Evolutionary conservation across 1,284 basidiomycete genomes (phyloP).

Genomic region (Rhizopogon parksii): DNA sequence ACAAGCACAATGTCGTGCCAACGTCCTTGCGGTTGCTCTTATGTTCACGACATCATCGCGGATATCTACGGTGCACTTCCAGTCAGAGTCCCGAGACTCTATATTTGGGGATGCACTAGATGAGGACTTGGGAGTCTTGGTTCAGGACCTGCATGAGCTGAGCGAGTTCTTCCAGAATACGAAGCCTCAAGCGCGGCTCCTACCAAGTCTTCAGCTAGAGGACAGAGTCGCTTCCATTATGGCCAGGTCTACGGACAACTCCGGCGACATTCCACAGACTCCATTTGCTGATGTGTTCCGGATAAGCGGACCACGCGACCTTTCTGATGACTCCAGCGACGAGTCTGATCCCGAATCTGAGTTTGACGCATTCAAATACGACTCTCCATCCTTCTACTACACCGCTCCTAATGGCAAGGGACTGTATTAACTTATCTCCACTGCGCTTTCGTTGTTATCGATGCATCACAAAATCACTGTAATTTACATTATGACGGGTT

Average conservation of each 20-base stretch:
- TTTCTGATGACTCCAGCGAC: conserved; percentile 41
- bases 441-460: conserved; percentile 2
- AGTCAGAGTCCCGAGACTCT: conserved; percentile 42
- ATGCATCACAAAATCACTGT: not conserved
- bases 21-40: conserved; percentile 79
- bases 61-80: conserved; percentile 67
- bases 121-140: conserved; percentile 76
- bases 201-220: conserved; percentile 57
- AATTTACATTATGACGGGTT: not conserved
- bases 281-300: conserved; percentile 74
- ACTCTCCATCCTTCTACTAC: conserved; percentile 41
- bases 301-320: conserved; percentile 40
- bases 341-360: conserved; percentile 55
- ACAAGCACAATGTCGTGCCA: conserved; percentile 61
- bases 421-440: conserved; percentile 23
- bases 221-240: conserved; percentile 74
- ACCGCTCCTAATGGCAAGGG: conserved; percentile 36
- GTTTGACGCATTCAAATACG: conserved; percentile 63
- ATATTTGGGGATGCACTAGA: conserved; percentile 32
- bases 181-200: conserved; percentile 22
- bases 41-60: conserved; percentile 71
- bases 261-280: conserved; percentile 55
- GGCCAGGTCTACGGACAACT: conserved; percentile 60
- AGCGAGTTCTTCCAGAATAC: conserved; percentile 78
- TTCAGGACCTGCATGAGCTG: conserved; percentile 81